These are phyloP conservation scores for Botryotinia convoluta DNA, from an alignment of 2,329 filamentous ascomycete genomes.

Conservation along the genomic window DNA sequence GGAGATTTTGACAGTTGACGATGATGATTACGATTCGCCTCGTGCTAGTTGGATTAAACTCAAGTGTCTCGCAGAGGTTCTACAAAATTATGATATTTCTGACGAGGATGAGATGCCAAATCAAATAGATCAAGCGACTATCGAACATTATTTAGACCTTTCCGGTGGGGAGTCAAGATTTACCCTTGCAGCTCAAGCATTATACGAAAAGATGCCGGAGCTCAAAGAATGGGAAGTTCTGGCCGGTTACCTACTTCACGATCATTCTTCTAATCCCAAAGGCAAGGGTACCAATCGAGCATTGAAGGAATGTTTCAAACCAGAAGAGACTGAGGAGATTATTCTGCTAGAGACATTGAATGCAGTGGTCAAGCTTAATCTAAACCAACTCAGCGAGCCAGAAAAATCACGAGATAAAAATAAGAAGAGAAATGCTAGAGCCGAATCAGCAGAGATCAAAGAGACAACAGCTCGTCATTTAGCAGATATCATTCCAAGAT, in stretches of 20 bases:
- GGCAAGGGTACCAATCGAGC: conserved; percentile 63
- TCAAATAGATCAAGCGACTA: conserved; percentile 43
- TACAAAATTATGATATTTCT: conserved; percentile 77
- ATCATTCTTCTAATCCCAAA: conserved; percentile 69
- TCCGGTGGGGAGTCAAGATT: conserved; percentile 75
- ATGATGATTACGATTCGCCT: conserved; percentile 73
- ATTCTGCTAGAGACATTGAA: conserved; percentile 86
- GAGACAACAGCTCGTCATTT: conserved; percentile 78
- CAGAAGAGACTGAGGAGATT: conserved; percentile 61
- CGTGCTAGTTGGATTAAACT: conserved; percentile 84
- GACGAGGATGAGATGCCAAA: conserved; percentile 56
- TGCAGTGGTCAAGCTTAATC: conserved; percentile 71
- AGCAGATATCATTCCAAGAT: conserved; percentile 73
- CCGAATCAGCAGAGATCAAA: conserved; percentile 65
- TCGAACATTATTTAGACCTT: conserved; percentile 53
- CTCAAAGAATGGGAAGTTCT: conserved; percentile 84
- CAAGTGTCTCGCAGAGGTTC: conserved; percentile 82
- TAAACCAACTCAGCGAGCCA: conserved; percentile 65
- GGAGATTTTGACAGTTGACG: conserved; percentile 67
- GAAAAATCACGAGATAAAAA: conserved; percentile 57
- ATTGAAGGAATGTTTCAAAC: conserved; percentile 34
- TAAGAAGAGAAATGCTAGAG: conserved; percentile 50
- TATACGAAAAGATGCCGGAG: conserved; percentile 79
- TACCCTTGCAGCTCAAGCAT: conserved; percentile 77
- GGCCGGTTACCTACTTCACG: conserved; percentile 86